These are phyloP conservation scores for Melampsora americana DNA, from an alignment of 1,284 basidiomycete species.

Conservation along the genomic window DNA sequence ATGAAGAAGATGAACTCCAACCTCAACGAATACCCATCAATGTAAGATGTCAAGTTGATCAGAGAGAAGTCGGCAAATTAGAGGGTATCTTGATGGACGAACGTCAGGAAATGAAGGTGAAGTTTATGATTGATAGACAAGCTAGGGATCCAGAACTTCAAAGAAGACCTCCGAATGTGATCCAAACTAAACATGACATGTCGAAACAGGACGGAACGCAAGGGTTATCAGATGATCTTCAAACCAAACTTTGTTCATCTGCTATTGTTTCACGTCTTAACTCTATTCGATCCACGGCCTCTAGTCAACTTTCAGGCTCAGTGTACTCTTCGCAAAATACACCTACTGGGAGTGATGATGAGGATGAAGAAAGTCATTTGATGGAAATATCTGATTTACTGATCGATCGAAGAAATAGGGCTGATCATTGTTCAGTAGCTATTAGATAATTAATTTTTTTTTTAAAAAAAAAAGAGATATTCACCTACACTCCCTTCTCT, in stretches of 20 bases:
- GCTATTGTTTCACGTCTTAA: background rate
- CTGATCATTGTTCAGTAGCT: background rate
- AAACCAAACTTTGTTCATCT: background rate
- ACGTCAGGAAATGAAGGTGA: background rate
- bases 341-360: background rate
- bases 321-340: background rate
- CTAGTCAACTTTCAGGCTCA: background rate
- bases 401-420: background rate
- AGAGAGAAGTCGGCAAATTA: background rate
- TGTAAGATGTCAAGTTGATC: too few species aligned
- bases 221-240: background rate
- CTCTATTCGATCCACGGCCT: background rate
- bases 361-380: background rate
- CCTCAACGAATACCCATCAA: background rate
- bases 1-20: background rate
- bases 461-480: too few species aligned
- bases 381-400: background rate
- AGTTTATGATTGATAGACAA: background rate
- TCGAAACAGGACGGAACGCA: background rate
- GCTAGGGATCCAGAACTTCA: background rate
- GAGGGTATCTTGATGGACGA: background rate
- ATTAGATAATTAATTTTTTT: background rate
- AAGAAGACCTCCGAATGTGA: too few species aligned
- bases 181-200: too few species aligned
- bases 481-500: too few species aligned